Conservation (phyloP, 768 basidiomycete genomes). For the Xerocomellus amylosporus region DNA sequence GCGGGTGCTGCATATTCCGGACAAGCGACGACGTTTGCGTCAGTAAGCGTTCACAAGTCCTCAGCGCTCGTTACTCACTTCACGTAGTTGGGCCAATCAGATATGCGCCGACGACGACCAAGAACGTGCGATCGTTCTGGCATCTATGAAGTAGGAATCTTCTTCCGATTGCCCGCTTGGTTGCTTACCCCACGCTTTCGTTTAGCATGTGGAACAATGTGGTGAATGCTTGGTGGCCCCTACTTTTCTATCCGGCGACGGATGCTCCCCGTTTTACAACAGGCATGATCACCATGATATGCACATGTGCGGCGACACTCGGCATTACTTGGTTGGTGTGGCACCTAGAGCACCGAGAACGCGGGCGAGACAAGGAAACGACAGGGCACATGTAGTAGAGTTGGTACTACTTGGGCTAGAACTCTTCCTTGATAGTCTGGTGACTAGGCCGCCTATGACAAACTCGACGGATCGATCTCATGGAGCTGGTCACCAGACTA, state of each 20-base stretch:
- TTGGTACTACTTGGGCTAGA: neutral
- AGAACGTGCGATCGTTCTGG: conserved; percentile 66
- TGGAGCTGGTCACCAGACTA: too few species aligned
- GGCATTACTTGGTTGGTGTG: conserved; percentile 54
- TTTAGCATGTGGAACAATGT: conserved; percentile 66
- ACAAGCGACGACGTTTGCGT: conserved; percentile 76
- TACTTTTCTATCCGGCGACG: conserved; percentile 71
- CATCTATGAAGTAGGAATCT: conserved; percentile 66
- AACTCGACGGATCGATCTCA: too few species aligned
- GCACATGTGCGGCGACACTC: conserved; percentile 54
- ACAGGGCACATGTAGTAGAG: neutral
- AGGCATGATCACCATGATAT: conserved; percentile 69
- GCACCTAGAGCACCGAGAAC: conserved; percentile 47
- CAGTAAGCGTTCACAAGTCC: conserved; percentile 20
- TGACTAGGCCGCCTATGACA: too few species aligned
- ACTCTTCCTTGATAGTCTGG: too few species aligned
- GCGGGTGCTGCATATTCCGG: conserved; percentile 70
- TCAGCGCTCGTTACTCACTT: neutral
- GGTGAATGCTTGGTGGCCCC: conserved; percentile 67
- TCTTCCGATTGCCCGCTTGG: neutral
- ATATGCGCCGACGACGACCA: conserved; percentile 69
- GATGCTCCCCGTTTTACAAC: conserved; percentile 66
- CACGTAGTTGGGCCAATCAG: conserved; percentile 71
- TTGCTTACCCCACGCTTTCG: neutral
- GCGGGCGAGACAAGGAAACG: neutral